Conservation (phyloP, 495 filamentous ascomycete species). For the Talaromyces trachyspermus region DNA sequence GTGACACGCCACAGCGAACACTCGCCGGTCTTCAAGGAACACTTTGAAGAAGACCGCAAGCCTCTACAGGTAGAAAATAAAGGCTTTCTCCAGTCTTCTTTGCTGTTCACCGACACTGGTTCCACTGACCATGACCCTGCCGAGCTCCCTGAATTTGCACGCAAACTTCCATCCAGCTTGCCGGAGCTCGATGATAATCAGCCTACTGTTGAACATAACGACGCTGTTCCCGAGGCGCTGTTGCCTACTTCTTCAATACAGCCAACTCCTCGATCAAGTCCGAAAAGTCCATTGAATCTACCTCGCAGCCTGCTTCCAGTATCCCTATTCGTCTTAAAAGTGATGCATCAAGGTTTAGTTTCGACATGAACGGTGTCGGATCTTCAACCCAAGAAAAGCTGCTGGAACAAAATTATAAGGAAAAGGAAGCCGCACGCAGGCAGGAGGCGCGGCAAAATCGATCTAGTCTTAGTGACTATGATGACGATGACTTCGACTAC, state of each 20-base stretch:
- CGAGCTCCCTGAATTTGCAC: constrained; percentile 41
- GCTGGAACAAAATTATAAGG: constrained; percentile 77
- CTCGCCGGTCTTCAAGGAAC: constrained; percentile 59
- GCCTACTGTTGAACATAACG: not conserved
- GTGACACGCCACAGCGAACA: constrained; percentile 37
- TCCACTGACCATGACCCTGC: constrained; percentile 28
- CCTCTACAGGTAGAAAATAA: constrained; percentile 42
- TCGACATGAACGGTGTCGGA: constrained; percentile 75
- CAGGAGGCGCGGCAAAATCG: constrained; percentile 30
- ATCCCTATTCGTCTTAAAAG: constrained; percentile 73
- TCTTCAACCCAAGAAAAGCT: constrained; percentile 72
- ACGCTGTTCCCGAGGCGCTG: constrained; percentile 8
- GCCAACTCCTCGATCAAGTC: constrained; percentile 14
- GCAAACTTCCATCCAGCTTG: constrained; percentile 38
- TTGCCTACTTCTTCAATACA: not conserved
- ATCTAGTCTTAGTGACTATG: constrained; percentile 40
- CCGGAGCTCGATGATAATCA: constrained; percentile 21
- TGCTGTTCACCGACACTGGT: constrained; percentile 32
- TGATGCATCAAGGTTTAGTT: constrained; percentile 84
- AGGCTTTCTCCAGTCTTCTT: constrained; percentile 38
- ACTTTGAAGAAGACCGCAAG: constrained; percentile 57
- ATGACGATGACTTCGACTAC: constrained; percentile 63
- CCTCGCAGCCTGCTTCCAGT: constrained; percentile 28
- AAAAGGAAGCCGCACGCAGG: constrained; percentile 50
- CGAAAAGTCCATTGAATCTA: constrained; percentile 28